Conservation (phyloP, 805 yeast species). For the Wickerhamomyces alni region DNA sequence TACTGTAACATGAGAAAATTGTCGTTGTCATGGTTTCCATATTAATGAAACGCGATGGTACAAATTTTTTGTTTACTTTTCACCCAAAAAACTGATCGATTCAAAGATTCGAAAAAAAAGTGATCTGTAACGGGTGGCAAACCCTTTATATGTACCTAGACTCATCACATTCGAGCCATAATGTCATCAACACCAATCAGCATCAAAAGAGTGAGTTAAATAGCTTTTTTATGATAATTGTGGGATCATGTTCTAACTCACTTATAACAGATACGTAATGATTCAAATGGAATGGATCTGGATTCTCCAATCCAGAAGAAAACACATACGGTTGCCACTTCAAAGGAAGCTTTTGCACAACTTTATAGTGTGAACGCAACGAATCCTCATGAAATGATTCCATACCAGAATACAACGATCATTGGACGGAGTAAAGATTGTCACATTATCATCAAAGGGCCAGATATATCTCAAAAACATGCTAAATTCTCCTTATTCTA, state of each 20-base stretch:
- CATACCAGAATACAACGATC: constrained; percentile 25
- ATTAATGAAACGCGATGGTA: no score
- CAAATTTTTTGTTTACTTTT: constrained; percentile 2
- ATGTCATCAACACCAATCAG: background rate
- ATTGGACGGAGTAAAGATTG: constrained; percentile 58
- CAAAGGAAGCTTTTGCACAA: constrained; percentile 9
- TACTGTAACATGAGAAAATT: no score
- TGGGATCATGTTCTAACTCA: background rate
- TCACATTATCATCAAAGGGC: constrained; percentile 46
- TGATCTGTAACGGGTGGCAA: background rate
- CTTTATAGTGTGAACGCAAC: constrained; percentile 12
- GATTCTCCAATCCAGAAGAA: constrained; percentile 12
- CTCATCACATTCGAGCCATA: no score
- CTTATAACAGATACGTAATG: constrained; percentile 1
- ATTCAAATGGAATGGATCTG: constrained; percentile 6
- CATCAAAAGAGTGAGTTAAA: background rate
- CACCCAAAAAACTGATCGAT: no score
- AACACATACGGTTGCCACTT: constrained; percentile 1
- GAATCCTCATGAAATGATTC: constrained; percentile 21
- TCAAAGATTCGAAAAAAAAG: background rate
- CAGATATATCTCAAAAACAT: constrained; percentile 63
- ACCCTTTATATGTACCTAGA: no score
- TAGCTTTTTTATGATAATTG: background rate
- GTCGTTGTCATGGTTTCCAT: background rate
- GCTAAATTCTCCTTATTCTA: constrained; percentile 44